Conservation (phyloP, 2,329 filamentous ascomycete species). For the Colletotrichum higginsianum region DNA sequence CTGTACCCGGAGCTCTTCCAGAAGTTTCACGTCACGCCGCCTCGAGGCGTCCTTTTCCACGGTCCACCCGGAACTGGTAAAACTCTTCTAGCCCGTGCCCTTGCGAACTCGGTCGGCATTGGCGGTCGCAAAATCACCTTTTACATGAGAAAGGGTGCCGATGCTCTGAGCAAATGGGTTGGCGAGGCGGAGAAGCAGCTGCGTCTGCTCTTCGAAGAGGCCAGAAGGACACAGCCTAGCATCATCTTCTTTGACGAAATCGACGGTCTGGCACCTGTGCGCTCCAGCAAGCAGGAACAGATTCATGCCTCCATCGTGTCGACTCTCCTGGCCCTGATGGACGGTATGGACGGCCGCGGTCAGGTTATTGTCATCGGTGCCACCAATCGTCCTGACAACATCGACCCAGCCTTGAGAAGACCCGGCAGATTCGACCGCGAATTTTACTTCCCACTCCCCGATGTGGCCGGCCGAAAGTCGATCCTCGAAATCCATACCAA, state of each 20-base stretch:
- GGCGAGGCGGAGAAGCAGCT: conserved; percentile 97
- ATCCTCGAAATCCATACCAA: conserved; percentile 97
- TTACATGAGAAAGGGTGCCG: conserved; percentile 99
- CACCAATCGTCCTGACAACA: conserved; percentile 97
- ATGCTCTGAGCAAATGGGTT: conserved; percentile 98
- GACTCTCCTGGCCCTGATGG: conserved; percentile 93
- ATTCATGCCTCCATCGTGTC: conserved; percentile 98
- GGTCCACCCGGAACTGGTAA: conserved; percentile 98
- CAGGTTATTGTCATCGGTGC: conserved; percentile 99
- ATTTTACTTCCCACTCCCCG: conserved; percentile 96
- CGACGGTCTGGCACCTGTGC: conserved; percentile 93
- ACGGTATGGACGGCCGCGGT: conserved; percentile 97
- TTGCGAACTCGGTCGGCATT: conserved; percentile 91
- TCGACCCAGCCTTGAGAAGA: conserved; percentile 93
- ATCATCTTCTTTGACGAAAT: conserved; percentile 99
- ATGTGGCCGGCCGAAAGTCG: conserved; percentile 81
- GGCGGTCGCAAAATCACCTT: conserved; percentile 97
- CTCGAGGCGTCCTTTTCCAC: conserved; percentile 95
- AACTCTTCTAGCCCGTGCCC: conserved; percentile 92
- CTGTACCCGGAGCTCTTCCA: conserved; percentile 96
- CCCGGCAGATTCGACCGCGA: conserved; percentile 97
- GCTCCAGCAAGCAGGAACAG: conserved; percentile 98
- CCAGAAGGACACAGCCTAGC: conserved; percentile 93
- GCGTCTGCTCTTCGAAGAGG: conserved; percentile 93
- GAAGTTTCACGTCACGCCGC: conserved; percentile 92